phyloP scores from a whole-genome alignment of 192 early-diverging fungal genomes.

The Dispira simplex region DNA sequence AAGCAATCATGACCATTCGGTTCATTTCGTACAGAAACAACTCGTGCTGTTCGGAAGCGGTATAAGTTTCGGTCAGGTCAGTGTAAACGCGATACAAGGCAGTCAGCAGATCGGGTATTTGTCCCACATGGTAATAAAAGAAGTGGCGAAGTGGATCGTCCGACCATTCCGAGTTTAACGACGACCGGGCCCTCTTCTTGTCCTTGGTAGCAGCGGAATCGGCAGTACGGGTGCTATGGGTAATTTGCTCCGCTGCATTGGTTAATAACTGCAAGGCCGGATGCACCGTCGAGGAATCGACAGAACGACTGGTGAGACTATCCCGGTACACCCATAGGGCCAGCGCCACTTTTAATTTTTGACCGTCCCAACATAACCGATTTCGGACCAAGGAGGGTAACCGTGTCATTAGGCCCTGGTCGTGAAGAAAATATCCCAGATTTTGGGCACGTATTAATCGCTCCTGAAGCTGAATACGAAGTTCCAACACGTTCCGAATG shows the following conservation, averaged over 20 bases:
- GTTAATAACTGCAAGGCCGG: constrained; percentile 17
- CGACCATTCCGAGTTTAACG: neutral
- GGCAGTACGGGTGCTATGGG: neutral
- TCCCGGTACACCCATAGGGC: constrained; percentile 26
- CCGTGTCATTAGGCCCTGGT: constrained; percentile 14
- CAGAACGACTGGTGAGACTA: neutral
- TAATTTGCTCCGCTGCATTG: constrained; percentile 11
- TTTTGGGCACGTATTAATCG: constrained; percentile 18
- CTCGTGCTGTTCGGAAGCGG: constrained; percentile 15
- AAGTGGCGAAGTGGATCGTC: constrained; percentile 15
- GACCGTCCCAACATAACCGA: constrained; percentile 18
- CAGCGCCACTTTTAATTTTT: constrained; percentile 22
- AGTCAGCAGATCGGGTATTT: constrained; percentile 18
- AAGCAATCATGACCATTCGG: constrained; percentile 14
- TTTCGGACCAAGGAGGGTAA: constrained; percentile 12
- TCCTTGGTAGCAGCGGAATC: neutral
- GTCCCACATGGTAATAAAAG: constrained; percentile 17
- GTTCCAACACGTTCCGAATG: constrained; percentile 19
- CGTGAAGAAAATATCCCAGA: constrained; percentile 18
- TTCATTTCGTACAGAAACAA: constrained; percentile 20
- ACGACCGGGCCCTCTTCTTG: neutral
- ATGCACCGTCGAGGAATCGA: neutral
- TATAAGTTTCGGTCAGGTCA: constrained; percentile 16
- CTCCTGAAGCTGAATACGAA: constrained; percentile 21
- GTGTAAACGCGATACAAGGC: constrained; percentile 19